These are phyloP conservation scores for Thalassiosira profunda DNA, from an alignment of 108 stramenopile genomes.

Conservation along the genomic window DNA sequence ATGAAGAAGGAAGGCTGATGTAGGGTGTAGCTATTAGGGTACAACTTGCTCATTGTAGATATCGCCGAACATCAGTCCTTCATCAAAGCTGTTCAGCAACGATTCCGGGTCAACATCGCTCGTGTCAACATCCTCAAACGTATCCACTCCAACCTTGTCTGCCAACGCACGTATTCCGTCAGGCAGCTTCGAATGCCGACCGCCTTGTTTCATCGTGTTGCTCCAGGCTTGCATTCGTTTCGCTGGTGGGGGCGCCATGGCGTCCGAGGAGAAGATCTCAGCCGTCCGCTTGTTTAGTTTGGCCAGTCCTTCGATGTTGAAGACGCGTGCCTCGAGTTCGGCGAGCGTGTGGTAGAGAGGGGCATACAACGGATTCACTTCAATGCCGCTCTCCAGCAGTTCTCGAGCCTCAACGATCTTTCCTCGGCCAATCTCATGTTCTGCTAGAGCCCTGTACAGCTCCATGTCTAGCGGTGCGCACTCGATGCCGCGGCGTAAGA, in stretches of 20 bases:
- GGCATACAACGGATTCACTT: conserved; percentile 79
- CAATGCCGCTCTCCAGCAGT: conserved; percentile 78
- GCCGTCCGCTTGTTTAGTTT: conserved; percentile 76
- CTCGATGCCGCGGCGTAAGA: conserved; percentile 81
- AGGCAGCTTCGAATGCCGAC: conserved; percentile 32
- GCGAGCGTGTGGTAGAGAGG: conserved; percentile 89
- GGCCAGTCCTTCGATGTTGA: conserved; percentile 84
- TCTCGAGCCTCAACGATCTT: conserved; percentile 69
- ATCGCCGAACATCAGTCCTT: neutral
- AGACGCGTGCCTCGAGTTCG: conserved; percentile 84
- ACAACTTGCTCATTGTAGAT: neutral
- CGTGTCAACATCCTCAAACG: conserved; percentile 23
- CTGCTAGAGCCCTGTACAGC: conserved; percentile 72
- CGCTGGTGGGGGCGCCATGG: conserved; percentile 52
- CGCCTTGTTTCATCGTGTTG: conserved; percentile 48
- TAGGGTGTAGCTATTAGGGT: neutral
- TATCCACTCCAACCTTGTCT: conserved; percentile 63
- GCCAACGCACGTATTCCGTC: conserved; percentile 58
- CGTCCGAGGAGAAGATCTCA: conserved; percentile 71
- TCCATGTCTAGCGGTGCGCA: conserved; percentile 69
- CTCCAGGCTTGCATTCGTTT: conserved; percentile 43
- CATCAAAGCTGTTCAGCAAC: conserved; percentile 17
- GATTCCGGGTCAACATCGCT: conserved; percentile 38
- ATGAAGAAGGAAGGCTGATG: conserved; percentile 32
- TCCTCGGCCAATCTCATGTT: conserved; percentile 57